Evolutionary conservation across 208 protist genomes (phyloP).

Genomic region (Leishmania guyanensis): DNA sequence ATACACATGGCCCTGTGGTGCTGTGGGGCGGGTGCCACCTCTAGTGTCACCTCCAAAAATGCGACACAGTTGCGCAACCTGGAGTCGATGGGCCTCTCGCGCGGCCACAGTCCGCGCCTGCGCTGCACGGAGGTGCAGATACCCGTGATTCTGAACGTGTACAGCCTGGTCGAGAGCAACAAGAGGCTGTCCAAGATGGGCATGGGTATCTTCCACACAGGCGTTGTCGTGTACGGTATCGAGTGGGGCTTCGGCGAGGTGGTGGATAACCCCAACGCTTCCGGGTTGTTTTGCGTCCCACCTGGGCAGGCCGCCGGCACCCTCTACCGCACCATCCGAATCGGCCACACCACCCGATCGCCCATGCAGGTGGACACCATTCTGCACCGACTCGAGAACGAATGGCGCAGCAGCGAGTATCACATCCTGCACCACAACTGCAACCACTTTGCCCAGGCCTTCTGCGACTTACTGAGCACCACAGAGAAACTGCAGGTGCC

Average conservation of each 20-base stretch:
- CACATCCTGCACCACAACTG: slow-evolving; percentile 92
- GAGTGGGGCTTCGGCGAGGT: slow-evolving; percentile 92
- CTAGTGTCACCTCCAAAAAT: slow-evolving; percentile 31
- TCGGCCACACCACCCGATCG: slow-evolving; percentile 79
- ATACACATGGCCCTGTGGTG: slow-evolving; percentile 52
- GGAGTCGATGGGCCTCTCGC: slow-evolving; percentile 34
- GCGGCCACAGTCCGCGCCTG: slow-evolving; percentile 45
- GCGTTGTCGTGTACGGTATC: slow-evolving; percentile 90
- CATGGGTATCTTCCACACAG: slow-evolving; percentile 88
- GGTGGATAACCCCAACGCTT: slow-evolving; percentile 56
- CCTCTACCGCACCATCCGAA: slow-evolving; percentile 63
- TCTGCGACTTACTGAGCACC: slow-evolving; percentile 83
- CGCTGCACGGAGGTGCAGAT: slow-evolving; percentile 36
- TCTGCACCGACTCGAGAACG: slow-evolving; percentile 83
- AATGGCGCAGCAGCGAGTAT: slow-evolving; percentile 87
- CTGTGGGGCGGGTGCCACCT: slow-evolving; percentile 37
- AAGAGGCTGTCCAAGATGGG: slow-evolving; percentile 68
- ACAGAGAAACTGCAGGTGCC: slow-evolving; percentile 73
- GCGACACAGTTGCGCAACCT: slow-evolving; percentile 25
- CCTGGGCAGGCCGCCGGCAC: slow-evolving; percentile 71
- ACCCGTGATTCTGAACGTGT: slow-evolving; percentile 82
- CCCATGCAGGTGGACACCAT: slow-evolving; percentile 88
- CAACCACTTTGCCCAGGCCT: slow-evolving; percentile 88
- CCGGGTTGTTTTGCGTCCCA: slow-evolving; percentile 81
- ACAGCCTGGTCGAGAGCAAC: slow-evolving; percentile 77